phyloP scores from a whole-genome alignment of 83 land plant species.

The Thuja plicata region DNA sequence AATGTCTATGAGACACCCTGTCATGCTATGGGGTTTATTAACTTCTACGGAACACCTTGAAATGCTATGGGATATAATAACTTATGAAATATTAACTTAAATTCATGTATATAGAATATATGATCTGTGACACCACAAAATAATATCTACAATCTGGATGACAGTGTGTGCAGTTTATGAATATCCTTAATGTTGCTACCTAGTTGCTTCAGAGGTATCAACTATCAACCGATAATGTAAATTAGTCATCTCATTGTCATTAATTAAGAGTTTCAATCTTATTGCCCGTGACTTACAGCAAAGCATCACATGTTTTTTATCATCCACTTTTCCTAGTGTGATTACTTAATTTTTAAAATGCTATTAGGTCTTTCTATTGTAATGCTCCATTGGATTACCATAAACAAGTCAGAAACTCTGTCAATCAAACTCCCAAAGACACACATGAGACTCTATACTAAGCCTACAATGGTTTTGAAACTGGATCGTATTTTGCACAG shows the following conservation, averaged over 20 bases:
- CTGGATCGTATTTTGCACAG: not conserved
- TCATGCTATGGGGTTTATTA: too few relatives aligned
- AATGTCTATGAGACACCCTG: too few relatives aligned
- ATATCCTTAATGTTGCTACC: not conserved
- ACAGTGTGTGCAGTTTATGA: not conserved
- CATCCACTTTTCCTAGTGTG: not conserved
- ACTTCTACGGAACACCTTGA: too few relatives aligned
- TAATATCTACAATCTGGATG: too few relatives aligned
- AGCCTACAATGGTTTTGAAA: not conserved
- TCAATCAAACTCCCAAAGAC: not conserved
- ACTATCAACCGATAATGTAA: not conserved
- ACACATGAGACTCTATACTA: not conserved
- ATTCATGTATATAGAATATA: not conserved
- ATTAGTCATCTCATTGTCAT: not conserved
- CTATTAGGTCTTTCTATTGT: not conserved
- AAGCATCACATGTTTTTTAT: not conserved
- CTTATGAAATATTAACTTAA: too few relatives aligned
- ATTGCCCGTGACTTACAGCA: not conserved
- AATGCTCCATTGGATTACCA: not conserved
- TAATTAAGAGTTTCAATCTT: not conserved
- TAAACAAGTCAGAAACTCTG: not conserved
- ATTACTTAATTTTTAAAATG: not conserved
- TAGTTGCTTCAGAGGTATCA: not conserved
- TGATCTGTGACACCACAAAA: not conserved
- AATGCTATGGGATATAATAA: too few relatives aligned